Evolutionary conservation across 768 basidiomycete species (phyloP), one percentile per base, ranked within the genome.

Genomic region (Rhodotorula toruloides): DNA sequence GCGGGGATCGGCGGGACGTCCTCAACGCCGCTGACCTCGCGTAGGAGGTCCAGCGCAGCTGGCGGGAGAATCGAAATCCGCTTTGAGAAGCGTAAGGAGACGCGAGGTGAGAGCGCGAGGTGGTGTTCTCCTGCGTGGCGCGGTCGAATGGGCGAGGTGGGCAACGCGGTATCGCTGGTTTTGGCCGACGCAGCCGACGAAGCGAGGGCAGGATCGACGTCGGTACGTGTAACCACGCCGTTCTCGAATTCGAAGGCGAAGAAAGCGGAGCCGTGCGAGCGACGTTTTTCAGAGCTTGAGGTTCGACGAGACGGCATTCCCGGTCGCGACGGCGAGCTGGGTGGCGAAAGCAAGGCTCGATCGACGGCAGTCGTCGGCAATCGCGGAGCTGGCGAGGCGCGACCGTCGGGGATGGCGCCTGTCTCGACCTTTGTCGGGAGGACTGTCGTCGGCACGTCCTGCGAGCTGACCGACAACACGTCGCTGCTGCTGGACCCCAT

Each of bases 41-140:
- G 72, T 40, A 77, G 70, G 19, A 77, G 52, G 58, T 73, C 72
- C 5, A 74, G 65, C 2, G 76, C 76, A 0, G 75, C 70, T 2
- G 75, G 76, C 16, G 76, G 76, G n/a, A 77, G 71, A 60, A 77
- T 70, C 31, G 71, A 73, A 27, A 70, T 65, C 14, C 76, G 70
- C 53, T 74, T 73, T 10, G 75, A 76, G 71, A 77, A 77, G 6
- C 75, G 73, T 27, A 73, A 64, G 22, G 69, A 72, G 49, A 76
- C 74, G 25, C 75, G 67, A 1, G 70, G 73, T 2, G 76, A 62
- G 43, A 74, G 17, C 63, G 64, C 60, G 54, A 60, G 16, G 36
- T 48, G 36, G 11, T 49, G 54, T 53, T 57, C 49, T 13, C 50
- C n/a, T n/a, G n/a, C 40, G 32, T 39, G 61, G 37, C 59, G 55